phyloP scores from a whole-genome alignment of 768 basidiomycete genomes.

The Agrocybe pediades region DNA sequence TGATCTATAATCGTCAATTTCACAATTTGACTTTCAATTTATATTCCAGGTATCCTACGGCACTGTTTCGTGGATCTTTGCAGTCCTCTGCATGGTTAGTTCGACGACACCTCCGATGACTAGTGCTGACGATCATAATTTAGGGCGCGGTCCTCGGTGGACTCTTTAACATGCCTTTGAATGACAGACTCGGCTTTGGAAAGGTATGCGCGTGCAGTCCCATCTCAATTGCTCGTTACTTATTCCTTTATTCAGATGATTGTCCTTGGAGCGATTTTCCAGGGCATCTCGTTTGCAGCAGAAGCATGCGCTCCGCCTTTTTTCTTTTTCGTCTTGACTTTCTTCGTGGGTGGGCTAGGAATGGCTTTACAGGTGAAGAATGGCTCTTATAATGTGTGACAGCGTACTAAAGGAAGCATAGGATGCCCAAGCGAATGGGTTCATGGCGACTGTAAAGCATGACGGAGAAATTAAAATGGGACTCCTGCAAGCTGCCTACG shows the following conservation, averaged over 20 bases:
- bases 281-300: slow-evolving; percentile 51
- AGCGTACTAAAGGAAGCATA: slow-evolving; percentile 20
- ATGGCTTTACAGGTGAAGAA: slow-evolving; percentile 43
- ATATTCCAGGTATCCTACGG: slow-evolving; percentile 50
- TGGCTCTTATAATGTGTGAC: not conserved
- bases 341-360: slow-evolving; percentile 41
- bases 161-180: slow-evolving; percentile 36
- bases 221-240: not conserved
- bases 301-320: slow-evolving; percentile 59
- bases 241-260: slow-evolving; percentile 22
- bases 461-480: slow-evolving; percentile 67
- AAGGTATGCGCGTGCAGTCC: slow-evolving; percentile 27
- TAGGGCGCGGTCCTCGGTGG: slow-evolving; percentile 43
- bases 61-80: slow-evolving; percentile 63
- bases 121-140: not conserved
- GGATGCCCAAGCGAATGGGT: slow-evolving; percentile 75
- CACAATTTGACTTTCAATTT: not conserved
- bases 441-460: slow-evolving; percentile 57
- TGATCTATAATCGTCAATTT: not conserved
- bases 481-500: slow-evolving; percentile 65
- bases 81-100: slow-evolving; percentile 36
- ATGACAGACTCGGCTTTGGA: slow-evolving; percentile 40
- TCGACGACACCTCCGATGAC: not conserved
- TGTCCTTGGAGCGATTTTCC: slow-evolving; percentile 41
- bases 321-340: slow-evolving; percentile 54